These are phyloP conservation scores for Cladosporium cucumerinum DNA, from an alignment of 2,329 filamentous ascomycete species.

Conservation along the genomic window DNA sequence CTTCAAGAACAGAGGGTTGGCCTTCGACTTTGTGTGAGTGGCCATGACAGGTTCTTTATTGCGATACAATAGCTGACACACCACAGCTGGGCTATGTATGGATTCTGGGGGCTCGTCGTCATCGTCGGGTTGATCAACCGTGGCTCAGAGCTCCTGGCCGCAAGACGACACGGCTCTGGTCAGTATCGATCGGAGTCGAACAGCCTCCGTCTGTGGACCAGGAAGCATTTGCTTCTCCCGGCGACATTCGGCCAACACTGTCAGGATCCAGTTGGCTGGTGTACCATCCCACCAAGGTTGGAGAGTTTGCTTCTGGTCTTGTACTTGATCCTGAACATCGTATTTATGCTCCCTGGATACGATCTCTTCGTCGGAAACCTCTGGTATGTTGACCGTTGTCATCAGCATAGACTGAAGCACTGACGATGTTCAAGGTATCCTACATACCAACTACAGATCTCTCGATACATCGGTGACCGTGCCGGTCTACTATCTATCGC, in stretches of 20 bases:
- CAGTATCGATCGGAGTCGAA: slow-evolving; percentile 7
- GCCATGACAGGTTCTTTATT: not conserved
- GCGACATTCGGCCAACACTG: slow-evolving; percentile 43
- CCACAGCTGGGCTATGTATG: slow-evolving; percentile 21
- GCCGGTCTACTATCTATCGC: slow-evolving; percentile 63
- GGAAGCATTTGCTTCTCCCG: slow-evolving; percentile 42
- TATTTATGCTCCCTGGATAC: slow-evolving; percentile 46
- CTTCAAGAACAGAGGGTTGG: not conserved
- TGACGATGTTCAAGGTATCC: slow-evolving; percentile 8
- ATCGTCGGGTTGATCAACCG: slow-evolving; percentile 36
- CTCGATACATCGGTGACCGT: slow-evolving; percentile 60
- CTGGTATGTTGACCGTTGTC: slow-evolving; percentile 38
- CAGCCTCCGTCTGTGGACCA: slow-evolving; percentile 29
- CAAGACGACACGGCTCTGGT: slow-evolving; percentile 15
- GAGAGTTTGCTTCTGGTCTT: slow-evolving; percentile 45
- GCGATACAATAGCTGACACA: not conserved
- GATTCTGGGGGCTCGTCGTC: slow-evolving; percentile 41
- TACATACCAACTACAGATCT: slow-evolving; percentile 35
- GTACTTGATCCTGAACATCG: slow-evolving; percentile 46
- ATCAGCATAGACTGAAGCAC: not conserved
- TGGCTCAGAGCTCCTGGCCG: slow-evolving; percentile 25
- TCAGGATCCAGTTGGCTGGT: slow-evolving; percentile 42
- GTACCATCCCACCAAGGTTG: slow-evolving; percentile 48
- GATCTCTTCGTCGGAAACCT: slow-evolving; percentile 46
- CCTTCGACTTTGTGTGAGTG: not conserved